Evolutionary conservation across 768 basidiomycete genomes (phyloP), one percentile per base, ranked within the genome.

Genomic region (Suillus paluster): DNA sequence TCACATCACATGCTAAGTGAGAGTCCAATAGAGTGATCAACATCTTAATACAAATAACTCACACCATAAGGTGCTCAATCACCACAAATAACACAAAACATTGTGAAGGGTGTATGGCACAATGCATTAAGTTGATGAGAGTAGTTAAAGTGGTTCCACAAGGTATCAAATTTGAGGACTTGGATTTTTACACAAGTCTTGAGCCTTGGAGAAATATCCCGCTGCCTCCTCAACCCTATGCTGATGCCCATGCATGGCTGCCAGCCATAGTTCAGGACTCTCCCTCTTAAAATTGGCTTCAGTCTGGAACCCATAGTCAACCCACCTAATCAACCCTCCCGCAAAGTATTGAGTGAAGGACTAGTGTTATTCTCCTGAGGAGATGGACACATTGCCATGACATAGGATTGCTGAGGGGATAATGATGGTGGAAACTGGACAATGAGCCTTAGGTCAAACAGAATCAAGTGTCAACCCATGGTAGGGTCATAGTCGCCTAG

Each of bases 401-500:
- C 59, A 60, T 7, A 76, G 25, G 1, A 67, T 65, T 0, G 71
- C 73, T 0, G 75, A 75, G 0, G 74, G 76, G 30, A 78, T 66
- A 17, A 74, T 49, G 23, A 76, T 69, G 3, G 64, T 64, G 69
- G 71, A 44, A 73, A 76, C 53, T 71, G 70, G 6, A 73, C 57
- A 2, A 75, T 52, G 0, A 76, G 59, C n/a, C 68, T 62, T 0
- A 73, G 48, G 25, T 73, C 72, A 65, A 70, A 72, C 0, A 80
- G 48, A 0, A 79, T 61, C 0, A 79, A 49, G 50, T 79, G 77
- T 2, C 77, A 76, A 10, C 77, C 73, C 27, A 55, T 66, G 3
- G 3, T 67, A 1, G 56, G 64, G 54, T 78, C 66, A 58, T 72
- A 80, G 2, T 55, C 6, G 1, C 78, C 77, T 0, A 72, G 53